These are phyloP conservation scores for Sequoia sempervirens DNA, from an alignment of 75 land plant species.

Conservation along the genomic window DNA sequence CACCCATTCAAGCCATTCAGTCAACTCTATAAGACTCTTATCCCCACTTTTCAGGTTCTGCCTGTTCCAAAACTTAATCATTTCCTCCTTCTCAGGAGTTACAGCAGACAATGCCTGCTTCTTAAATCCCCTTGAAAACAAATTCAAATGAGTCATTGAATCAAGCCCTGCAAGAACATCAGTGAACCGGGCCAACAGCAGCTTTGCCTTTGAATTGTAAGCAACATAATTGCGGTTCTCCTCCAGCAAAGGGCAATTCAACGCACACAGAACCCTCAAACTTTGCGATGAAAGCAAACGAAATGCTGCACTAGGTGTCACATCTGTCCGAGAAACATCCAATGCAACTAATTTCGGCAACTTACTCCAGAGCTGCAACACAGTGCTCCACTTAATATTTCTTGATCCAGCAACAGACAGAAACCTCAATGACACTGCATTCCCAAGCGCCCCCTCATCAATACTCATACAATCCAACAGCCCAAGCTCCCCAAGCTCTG, in stretches of 20 bases:
- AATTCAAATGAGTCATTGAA: conserved; percentile 12
- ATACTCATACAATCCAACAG: conserved; percentile 62
- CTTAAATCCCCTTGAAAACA: conserved; percentile 12
- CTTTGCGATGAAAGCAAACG: conserved; percentile 37
- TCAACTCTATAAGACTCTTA: conserved; percentile 36
- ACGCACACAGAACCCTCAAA: conserved; percentile 73
- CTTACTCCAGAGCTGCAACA: conserved; percentile 48
- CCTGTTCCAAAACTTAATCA: conserved; percentile 26
- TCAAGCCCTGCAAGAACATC: conserved; percentile 55
- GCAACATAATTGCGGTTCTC: conserved; percentile 32
- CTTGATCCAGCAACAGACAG: conserved; percentile 77
- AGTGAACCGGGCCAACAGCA: conserved; percentile 54
- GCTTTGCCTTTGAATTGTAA: conserved; percentile 31
- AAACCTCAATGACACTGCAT: conserved; percentile 46
- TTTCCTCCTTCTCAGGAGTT: conserved; percentile 9
- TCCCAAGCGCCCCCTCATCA: conserved; percentile 55
- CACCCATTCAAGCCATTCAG: conserved; percentile 89
- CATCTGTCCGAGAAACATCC: conserved; percentile 87
- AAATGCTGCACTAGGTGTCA: conserved; percentile 46
- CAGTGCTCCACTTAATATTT: conserved; percentile 67
- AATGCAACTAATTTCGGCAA: conserved; percentile 63
- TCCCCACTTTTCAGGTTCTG: conserved; percentile 19
- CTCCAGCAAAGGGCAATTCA: conserved; percentile 76
- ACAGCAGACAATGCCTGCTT: conserved; percentile 4
- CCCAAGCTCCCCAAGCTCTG: conserved; percentile 50